These are phyloP conservation scores for carrot (Daucus carota) DNA, from an alignment of 129 eudicot species.

Conservation along the genomic window DNA sequence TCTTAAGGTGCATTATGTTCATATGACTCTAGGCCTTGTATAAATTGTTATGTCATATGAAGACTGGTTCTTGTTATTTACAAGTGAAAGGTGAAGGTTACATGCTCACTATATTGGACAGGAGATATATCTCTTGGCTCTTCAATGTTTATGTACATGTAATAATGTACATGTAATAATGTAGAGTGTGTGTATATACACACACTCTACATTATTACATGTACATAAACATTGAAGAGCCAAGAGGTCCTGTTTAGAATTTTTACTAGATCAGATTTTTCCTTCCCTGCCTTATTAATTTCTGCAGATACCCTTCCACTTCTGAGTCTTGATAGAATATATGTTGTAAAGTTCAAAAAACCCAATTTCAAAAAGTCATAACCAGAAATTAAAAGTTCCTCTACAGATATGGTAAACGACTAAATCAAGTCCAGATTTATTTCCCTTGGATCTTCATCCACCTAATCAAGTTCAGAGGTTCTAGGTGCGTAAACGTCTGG, in stretches of 20 bases:
- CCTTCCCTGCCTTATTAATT: neutral
- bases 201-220: too few species aligned
- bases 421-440: too few species aligned
- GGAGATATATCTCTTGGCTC: neutral
- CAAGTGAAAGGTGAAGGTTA: neutral
- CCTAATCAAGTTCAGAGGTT: neutral
- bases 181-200: too few species aligned
- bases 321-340: neutral
- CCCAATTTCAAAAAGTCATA: neutral
- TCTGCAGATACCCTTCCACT: neutral
- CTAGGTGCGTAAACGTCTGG: neutral
- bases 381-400: neutral
- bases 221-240: neutral
- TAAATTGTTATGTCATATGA: neutral
- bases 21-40: neutral
- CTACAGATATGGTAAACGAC: neutral
- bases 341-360: neutral
- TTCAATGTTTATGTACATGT: neutral
- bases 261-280: neutral
- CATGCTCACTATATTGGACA: neutral
- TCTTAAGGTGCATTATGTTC: conserved; percentile 59
- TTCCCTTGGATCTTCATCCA: neutral
- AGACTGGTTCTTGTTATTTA: neutral
- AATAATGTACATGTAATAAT: too few species aligned
- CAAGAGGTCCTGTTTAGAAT: neutral